Conservation (phyloP, 2,329 filamentous ascomycete species). For the Fusarium mangiferae region DNA sequence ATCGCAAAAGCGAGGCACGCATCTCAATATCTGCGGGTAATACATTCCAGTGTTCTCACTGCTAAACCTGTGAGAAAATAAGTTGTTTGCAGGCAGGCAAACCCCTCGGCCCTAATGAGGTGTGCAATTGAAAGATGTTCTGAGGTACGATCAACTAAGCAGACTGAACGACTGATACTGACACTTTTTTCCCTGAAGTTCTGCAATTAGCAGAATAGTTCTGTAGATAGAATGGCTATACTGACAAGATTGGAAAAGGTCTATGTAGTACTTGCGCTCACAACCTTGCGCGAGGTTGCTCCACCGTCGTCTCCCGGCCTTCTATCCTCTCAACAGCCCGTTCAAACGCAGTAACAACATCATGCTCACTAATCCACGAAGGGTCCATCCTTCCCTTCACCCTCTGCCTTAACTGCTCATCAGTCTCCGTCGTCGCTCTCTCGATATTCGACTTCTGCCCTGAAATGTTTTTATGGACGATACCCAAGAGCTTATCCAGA, state of each 20-base stretch:
- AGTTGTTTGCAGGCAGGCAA: background rate
- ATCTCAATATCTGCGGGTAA: background rate
- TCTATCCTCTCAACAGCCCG: constrained; percentile 2
- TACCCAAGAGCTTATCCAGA: constrained; percentile 45
- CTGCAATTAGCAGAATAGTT: too few species aligned
- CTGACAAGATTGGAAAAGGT: fast-evolving
- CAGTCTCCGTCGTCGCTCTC: constrained; percentile 44
- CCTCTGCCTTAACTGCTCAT: constrained; percentile 50
- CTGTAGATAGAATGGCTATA: fast-evolving
- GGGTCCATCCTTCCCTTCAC: constrained; percentile 51
- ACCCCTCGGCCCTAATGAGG: too few species aligned
- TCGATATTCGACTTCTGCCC: constrained; percentile 27
- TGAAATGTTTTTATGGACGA: constrained; percentile 25
- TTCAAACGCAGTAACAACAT: constrained; percentile 53
- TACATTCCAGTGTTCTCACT: fast-evolving
- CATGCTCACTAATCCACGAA: constrained; percentile 59
- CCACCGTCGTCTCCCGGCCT: background rate
- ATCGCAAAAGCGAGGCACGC: fast-evolving
- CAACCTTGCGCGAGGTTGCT: background rate
- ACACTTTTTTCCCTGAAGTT: fast-evolving
- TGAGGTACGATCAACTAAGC: background rate
- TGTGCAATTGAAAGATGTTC: background rate
- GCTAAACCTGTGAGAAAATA: fast-evolving
- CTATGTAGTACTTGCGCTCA: background rate
- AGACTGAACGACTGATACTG: background rate